Conservation (phyloP, 495 filamentous ascomycete species). For the Saxispiralis lemnorum region DNA sequence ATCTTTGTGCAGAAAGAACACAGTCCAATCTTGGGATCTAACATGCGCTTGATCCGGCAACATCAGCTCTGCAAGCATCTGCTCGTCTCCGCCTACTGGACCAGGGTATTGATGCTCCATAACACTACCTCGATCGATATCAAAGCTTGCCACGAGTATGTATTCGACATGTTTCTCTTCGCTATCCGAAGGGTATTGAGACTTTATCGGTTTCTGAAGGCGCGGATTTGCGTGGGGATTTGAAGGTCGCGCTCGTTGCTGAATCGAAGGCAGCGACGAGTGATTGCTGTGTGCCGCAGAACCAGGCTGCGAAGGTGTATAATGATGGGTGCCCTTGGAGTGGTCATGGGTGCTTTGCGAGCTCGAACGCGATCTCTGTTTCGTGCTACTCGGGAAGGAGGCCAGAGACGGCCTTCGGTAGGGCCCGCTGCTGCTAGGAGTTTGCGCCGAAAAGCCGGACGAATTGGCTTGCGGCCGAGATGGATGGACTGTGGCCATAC, state of each 20-base stretch:
- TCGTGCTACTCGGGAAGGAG: neutral
- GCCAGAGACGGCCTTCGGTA: neutral
- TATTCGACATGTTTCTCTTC: conserved; percentile 93
- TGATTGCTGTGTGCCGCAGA: conserved; percentile 4
- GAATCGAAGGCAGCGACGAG: neutral
- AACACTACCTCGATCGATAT: conserved; percentile 84
- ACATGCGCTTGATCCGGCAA: conserved; percentile 93
- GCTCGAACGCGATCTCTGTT: neutral
- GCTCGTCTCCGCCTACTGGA: conserved; percentile 89
- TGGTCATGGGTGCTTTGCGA: neutral
- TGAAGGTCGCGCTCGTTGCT: neutral
- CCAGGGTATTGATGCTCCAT: conserved; percentile 98
- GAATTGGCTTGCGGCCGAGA: conserved; percentile 11
- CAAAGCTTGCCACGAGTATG: conserved; percentile 94
- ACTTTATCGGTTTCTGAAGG: conserved; percentile 33
- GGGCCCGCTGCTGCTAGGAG: conserved; percentile 1
- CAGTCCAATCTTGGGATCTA: conserved; percentile 93
- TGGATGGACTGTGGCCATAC: conserved; percentile 12
- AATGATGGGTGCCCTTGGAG: neutral
- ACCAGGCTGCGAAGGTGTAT: neutral
- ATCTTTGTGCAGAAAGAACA: conserved; percentile 97
- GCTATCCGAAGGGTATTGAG: conserved; percentile 68
- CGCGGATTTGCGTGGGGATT: neutral
- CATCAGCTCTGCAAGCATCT: conserved; percentile 97
- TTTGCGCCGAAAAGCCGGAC: conserved; percentile 1